Evolutionary conservation across 345 rosid species (phyloP).

Genomic region (Cardamine resedifolia): DNA sequence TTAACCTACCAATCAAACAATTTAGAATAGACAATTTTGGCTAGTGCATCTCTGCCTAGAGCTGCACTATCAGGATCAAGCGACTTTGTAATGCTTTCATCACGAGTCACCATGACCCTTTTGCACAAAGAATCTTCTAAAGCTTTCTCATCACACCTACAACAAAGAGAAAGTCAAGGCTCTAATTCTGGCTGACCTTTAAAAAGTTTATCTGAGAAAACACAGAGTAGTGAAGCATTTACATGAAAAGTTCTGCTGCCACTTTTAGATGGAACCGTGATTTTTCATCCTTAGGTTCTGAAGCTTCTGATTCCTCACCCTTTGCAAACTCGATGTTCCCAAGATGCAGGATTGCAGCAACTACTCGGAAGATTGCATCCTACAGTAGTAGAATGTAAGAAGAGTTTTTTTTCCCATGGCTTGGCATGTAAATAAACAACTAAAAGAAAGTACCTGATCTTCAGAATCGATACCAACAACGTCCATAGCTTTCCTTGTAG

Average conservation of each 20-base stretch:
- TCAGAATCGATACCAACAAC: conserved; percentile 75
- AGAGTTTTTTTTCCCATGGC: conserved; percentile 26
- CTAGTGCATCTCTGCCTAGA: conserved; percentile 90
- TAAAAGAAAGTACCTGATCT: conserved; percentile 67
- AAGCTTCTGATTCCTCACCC: conserved; percentile 79
- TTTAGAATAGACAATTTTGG: conserved; percentile 87
- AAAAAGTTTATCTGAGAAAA: conserved; percentile 23
- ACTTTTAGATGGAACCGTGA: conserved; percentile 75
- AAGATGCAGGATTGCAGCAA: conserved; percentile 97
- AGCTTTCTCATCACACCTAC: conserved; percentile 83
- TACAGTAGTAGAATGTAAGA: conserved; percentile 37
- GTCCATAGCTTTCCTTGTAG: conserved; percentile 89
- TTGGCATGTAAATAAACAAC: conserved; percentile 9
- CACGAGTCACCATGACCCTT: conserved; percentile 96
- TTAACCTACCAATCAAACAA: conserved; percentile 86
- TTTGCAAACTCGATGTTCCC: conserved; percentile 86
- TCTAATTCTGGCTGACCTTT: conserved; percentile 27
- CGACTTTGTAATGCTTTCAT: conserved; percentile 89
- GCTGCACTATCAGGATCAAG: conserved; percentile 87
- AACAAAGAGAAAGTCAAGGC: conserved; percentile 35
- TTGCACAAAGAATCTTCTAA: conserved; percentile 91
- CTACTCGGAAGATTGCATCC: conserved; percentile 90
- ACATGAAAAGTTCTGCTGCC: conserved; percentile 90
- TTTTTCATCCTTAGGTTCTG: conserved; percentile 83
- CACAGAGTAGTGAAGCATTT: conserved; percentile 30